Conservation (phyloP, 1,139 yeast species). For the Wickerhamomyces sp. region DNA sequence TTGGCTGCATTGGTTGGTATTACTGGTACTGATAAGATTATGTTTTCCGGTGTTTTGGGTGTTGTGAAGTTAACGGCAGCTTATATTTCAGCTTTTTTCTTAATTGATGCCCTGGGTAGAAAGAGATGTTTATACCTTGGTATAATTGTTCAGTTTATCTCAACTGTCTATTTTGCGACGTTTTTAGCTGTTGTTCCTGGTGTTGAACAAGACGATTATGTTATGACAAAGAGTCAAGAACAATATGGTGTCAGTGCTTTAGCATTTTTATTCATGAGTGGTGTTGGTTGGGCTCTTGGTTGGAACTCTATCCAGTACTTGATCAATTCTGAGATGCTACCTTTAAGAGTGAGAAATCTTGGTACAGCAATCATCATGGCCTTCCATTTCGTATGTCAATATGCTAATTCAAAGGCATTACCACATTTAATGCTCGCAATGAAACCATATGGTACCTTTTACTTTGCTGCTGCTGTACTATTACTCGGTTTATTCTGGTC, state of each 20-base stretch:
- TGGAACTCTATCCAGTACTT: conserved; percentile 58
- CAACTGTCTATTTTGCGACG: conserved; percentile 37
- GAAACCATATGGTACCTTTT: conserved; percentile 50
- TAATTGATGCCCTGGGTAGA: conserved; percentile 46
- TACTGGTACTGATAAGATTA: conserved; percentile 37
- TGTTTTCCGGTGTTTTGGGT: conserved; percentile 54
- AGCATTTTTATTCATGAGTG: conserved; percentile 49
- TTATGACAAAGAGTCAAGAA: conserved; percentile 30
- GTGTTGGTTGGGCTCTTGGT: conserved; percentile 61
- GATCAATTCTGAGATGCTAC: conserved; percentile 56
- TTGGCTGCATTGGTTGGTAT: conserved; percentile 46
- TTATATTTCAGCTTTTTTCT: conserved; percentile 39
- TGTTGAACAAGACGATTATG: conserved; percentile 31
- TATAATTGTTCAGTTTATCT: conserved; percentile 32
- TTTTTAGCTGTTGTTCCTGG: conserved; percentile 45
- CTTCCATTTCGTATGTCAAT: conserved; percentile 56
- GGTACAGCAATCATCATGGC: conserved; percentile 55
- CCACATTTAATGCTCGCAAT: conserved; percentile 48
- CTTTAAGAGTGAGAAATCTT: conserved; percentile 48
- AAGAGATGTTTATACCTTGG: conserved; percentile 39
- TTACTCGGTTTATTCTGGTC: conserved; percentile 41
- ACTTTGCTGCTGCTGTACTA: conserved; percentile 46
- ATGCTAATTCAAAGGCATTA: conserved; percentile 54
- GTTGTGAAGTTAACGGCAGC: conserved; percentile 42
- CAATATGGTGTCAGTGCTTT: conserved; percentile 47